Base-by-base conservation (phyloP, 768 basidiomycete species). In the Trametes cubensis region DNA sequence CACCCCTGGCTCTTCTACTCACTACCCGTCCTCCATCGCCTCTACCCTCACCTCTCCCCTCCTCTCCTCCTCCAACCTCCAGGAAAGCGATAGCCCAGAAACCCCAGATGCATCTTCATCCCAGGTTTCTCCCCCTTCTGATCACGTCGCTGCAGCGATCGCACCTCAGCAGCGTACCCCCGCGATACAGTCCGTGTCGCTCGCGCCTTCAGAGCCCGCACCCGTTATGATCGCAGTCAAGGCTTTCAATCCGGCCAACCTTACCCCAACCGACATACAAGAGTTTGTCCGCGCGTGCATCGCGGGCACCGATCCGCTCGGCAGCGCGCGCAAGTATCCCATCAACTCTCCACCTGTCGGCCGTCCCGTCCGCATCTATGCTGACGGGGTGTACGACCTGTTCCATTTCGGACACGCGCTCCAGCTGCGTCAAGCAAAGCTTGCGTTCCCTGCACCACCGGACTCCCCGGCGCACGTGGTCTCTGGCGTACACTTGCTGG, bases 331-430 rank as follows among this genome's bases (percentile, higher is more conserved):
- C 53, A 75, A 75, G 62, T 98, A 95, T 80, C 90, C 82, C 74
- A 92, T 95, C 71, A 95, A 93, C 68, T 76, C 81, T n/a, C 94
- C 96, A 0, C 92, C 95, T 0, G 76, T 74, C 8, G 88, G 83
- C 58, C 79, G 95, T 55, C 92, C 94, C 2, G 84, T 96, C 6
- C 82, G 97, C 59, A 80, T 99, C 14, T 99, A 96, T 66, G 95
- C 97, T 0, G 97, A 98, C 76, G 96, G 96, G 15, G 96, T 98
- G 13, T 99, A 98, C 71, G 97, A 99, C 76, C 82, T 99, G 55
- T 96, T 98, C 77, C 96, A 98, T 74, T 98, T 94, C 74, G 92
- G 92, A 92, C 95, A 98, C 78, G 93, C 95, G 1, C 80, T 98
- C 18, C 96, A 98, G 75, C 82, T 98, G 30, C 90, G 96, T 26